phyloP scores from a whole-genome alignment of 306 rosid species.

The Inga oerstediana region DNA sequence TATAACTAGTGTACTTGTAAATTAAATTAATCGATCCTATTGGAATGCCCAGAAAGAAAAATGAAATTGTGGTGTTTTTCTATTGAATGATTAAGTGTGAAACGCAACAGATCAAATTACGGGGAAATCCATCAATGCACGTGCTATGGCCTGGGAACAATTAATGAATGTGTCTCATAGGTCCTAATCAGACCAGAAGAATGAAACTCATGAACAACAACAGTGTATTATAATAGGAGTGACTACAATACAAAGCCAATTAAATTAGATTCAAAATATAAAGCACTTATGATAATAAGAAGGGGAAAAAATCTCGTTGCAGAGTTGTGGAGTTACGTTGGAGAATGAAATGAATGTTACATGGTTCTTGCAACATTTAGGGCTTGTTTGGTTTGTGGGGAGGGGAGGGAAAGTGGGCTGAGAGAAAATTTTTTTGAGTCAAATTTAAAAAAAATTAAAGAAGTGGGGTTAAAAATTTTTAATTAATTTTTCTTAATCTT shows the following conservation, averaged over 20 bases:
- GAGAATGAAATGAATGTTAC: not conserved
- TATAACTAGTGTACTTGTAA: not conserved
- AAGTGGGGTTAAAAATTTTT: too few species aligned
- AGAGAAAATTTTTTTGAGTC: too few species aligned
- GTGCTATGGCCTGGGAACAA: not conserved
- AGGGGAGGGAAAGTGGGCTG: too few species aligned
- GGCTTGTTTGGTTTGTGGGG: too few species aligned
- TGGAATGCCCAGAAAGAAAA: not conserved
- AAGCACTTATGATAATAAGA: not conserved
- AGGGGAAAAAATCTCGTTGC: not conserved
- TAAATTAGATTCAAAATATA: not conserved
- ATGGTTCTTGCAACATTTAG: too few species aligned
- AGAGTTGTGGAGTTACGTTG: not conserved
- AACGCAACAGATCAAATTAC: not conserved
- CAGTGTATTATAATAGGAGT: not conserved
- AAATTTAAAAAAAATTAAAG: too few species aligned
- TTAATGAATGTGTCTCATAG: not conserved
- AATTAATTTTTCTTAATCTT: too few species aligned
- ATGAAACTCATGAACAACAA: not conserved
- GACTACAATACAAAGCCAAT: not conserved
- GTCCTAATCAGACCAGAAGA: not conserved
- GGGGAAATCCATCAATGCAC: not conserved
- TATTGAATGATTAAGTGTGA: not conserved
- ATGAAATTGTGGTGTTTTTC: not conserved
- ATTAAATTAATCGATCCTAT: not conserved